These are phyloP conservation scores for Penicilliopsis zonata DNA, from an alignment of 495 filamentous ascomycete genomes.

Conservation along the genomic window DNA sequence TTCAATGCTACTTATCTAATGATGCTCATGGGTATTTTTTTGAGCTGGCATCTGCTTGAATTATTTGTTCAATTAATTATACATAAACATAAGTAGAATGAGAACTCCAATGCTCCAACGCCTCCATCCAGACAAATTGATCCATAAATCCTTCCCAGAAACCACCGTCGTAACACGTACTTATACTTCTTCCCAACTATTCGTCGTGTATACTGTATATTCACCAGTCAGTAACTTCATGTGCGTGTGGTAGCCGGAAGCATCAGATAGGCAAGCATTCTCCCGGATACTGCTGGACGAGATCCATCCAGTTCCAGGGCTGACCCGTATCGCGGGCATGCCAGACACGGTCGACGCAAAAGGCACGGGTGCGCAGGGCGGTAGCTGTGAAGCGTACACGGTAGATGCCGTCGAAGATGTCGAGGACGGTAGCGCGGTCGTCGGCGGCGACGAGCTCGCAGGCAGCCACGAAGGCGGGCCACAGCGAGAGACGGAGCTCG, in stretches of 20 bases:
- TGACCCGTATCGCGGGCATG: neutral
- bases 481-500: neutral
- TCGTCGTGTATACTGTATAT: too few relatives aligned
- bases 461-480: slow-evolving; percentile 1
- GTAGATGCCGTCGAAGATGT: slow-evolving; percentile 3
- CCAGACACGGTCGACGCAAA: slow-evolving; percentile 2
- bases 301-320: slow-evolving; percentile 2
- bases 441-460: neutral
- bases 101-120: too few relatives aligned
- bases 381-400: neutral
- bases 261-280: neutral
- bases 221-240: too few relatives aligned
- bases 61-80: too few relatives aligned
- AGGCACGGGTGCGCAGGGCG: neutral
- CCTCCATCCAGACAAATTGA: too few relatives aligned
- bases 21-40: too few relatives aligned
- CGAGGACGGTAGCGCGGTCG: neutral
- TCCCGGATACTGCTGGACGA: neutral
- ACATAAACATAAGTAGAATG: too few relatives aligned
- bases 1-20: too few relatives aligned
- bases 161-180: too few relatives aligned
- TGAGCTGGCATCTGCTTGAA: too few relatives aligned
- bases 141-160: too few relatives aligned
- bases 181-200: too few relatives aligned
- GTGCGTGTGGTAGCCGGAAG: neutral